A percentile compares a stretch with the other conserved stretches of the same genome.
phyloP scores from a whole-genome alignment of 2,329 filamentous ascomycete genomes.

The Apiospora marii region DNA sequence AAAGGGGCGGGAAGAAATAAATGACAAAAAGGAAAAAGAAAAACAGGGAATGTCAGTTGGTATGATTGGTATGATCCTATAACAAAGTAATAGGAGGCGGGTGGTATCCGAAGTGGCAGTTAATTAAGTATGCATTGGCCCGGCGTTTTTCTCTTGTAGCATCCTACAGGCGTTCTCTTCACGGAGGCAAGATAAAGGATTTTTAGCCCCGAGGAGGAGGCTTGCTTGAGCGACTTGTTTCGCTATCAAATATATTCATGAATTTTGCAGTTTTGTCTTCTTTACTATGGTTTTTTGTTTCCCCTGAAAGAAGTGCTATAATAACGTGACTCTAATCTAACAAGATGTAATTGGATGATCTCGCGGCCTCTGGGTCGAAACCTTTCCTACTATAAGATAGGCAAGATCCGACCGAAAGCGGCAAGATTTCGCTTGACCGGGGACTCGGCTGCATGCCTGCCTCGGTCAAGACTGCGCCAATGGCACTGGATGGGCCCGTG shows the following conservation, averaged over 20 bases:
- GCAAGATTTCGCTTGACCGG: neutral
- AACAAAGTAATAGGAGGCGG: neutral
- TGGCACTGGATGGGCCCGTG: neutral
- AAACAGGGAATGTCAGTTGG: neutral
- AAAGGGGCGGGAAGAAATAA: slow-evolving; percentile 10
- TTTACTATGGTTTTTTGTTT: slow-evolving; percentile 1
- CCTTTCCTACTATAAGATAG: neutral
- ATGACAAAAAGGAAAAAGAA: neutral
- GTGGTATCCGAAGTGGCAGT: neutral
- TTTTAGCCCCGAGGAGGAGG: neutral
- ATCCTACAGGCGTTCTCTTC: slow-evolving; percentile 20
- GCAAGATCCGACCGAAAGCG: neutral
- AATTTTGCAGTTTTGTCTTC: neutral
- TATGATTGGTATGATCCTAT: no score
- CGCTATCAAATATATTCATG: slow-evolving; percentile 21
- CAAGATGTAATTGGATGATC: slow-evolving; percentile 17
- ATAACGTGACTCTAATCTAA: slow-evolving; percentile 23
- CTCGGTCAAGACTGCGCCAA: neutral
- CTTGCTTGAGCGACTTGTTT: neutral
- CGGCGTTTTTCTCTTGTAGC: slow-evolving; percentile 18
- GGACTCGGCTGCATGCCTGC: neutral
- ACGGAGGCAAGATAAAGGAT: neutral
- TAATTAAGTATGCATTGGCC: slow-evolving; percentile 8
- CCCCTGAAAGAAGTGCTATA: slow-evolving; percentile 22
- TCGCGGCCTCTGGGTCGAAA: neutral